phyloP scores from a whole-genome alignment of 176 grass and related monocot species.

The Carex scoparia region DNA sequence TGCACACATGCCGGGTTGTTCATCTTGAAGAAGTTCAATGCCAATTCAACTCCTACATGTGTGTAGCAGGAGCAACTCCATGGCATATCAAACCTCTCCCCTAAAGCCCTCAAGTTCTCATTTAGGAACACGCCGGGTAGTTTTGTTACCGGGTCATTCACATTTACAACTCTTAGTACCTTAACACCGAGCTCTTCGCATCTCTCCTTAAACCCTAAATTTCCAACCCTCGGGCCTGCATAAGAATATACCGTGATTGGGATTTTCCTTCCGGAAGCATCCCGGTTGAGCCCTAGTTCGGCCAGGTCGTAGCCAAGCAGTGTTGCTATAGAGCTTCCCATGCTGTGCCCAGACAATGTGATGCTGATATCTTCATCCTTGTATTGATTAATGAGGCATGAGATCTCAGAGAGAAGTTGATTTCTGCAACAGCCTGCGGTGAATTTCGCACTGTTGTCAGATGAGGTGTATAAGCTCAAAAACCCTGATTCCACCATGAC shows the following conservation, averaged over 20 bases:
- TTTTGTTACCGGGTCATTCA: constrained; percentile 68
- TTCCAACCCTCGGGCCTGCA: constrained; percentile 58
- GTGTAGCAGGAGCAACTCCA: constrained; percentile 65
- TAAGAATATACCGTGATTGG: constrained; percentile 74
- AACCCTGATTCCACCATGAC: constrained; percentile 74
- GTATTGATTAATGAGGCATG: constrained; percentile 33
- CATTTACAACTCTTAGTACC: constrained; percentile 64
- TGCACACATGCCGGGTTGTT: constrained; percentile 58
- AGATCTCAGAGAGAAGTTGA: constrained; percentile 59
- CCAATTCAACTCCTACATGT: constrained; percentile 63
- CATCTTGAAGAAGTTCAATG: constrained; percentile 64
- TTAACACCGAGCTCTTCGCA: constrained; percentile 67
- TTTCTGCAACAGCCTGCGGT: constrained; percentile 60
- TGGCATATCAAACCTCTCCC: constrained; percentile 38
- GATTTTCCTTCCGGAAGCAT: not conserved
- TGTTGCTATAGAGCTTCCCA: constrained; percentile 77
- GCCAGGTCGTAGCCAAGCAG: constrained; percentile 72
- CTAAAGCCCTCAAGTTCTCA: constrained; percentile 38
- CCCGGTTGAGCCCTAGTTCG: constrained; percentile 46
- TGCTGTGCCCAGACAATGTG: constrained; percentile 65
- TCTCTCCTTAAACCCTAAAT: constrained; percentile 57
- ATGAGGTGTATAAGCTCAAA: constrained; percentile 63
- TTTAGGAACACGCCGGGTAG: constrained; percentile 62
- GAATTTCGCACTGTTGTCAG: constrained; percentile 39
- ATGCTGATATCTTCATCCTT: constrained; percentile 59